A percentile compares a stretch with the other conserved stretches of the same genome.
These are phyloP conservation scores for Cryphonectria carpinicola DNA, from an alignment of 2,329 filamentous ascomycete genomes.

Conservation along the genomic window DNA sequence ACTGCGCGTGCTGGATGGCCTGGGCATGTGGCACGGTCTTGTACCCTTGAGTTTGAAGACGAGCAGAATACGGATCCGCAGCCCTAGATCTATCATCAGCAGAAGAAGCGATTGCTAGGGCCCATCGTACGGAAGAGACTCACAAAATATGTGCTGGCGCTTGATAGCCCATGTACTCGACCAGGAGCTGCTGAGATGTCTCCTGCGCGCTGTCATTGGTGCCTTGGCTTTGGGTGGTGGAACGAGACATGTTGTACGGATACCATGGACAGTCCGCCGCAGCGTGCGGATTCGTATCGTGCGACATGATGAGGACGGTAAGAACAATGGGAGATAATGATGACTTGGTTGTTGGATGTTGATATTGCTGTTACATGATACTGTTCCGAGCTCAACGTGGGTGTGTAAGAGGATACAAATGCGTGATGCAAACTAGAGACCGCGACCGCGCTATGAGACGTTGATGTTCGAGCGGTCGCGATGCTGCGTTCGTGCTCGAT, in stretches of 20 bases:
- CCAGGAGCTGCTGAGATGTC: background rate
- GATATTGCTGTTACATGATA: background rate
- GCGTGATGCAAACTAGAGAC: background rate
- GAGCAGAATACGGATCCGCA: background rate
- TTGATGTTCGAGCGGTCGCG: background rate
- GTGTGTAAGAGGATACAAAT: background rate
- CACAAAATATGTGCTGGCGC: background rate
- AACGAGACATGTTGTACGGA: background rate
- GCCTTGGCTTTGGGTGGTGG: background rate
- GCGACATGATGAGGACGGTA: background rate
- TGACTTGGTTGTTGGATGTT: background rate
- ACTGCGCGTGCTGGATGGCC: background rate
- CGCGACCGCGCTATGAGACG: background rate
- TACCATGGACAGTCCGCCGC: background rate
- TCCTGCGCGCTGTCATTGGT: background rate
- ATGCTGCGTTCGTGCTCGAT: background rate
- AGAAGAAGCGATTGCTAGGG: too few relatives aligned
- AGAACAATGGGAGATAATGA: background rate
- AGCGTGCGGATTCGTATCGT: background rate
- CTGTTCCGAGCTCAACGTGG: background rate
- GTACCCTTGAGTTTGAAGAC: background rate
- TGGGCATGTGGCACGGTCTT: background rate
- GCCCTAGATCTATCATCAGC: background rate
- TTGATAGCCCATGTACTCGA: background rate
- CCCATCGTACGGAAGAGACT: background rate